Conservation (phyloP, 2,329 filamentous ascomycete species). For the Apiospora kogelbergensis region DNA sequence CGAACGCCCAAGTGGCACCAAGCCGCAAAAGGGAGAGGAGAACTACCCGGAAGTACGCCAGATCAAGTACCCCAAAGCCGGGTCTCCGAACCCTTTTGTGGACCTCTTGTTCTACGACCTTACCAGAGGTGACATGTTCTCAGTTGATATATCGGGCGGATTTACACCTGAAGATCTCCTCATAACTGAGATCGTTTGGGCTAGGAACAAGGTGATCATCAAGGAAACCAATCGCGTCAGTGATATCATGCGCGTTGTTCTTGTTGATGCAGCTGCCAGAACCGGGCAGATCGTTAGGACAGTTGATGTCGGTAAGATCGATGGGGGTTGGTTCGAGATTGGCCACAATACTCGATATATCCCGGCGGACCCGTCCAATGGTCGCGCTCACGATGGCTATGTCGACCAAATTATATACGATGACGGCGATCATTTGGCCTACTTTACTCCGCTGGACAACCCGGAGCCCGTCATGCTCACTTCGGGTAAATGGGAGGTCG, state of each 20-base stretch:
- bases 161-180: conserved; percentile 82
- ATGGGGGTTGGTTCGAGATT: conserved; percentile 97
- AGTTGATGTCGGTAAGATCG: conserved; percentile 77
- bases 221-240: conserved; percentile 94
- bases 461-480: conserved; percentile 83
- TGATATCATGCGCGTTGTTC: conserved; percentile 81
- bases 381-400: conserved; percentile 82
- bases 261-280: conserved; percentile 75
- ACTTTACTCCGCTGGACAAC: conserved; percentile 87
- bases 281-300: conserved; percentile 77
- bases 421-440: conserved; percentile 86
- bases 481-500: conserved; percentile 89
- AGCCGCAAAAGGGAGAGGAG: conserved; percentile 71
- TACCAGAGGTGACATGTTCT: conserved; percentile 72
- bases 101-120: conserved; percentile 88
- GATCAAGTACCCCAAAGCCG: conserved; percentile 98
- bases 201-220: conserved; percentile 78
- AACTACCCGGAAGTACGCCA: conserved; percentile 85
- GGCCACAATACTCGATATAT: conserved; percentile 83
- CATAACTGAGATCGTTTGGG: conserved; percentile 93
- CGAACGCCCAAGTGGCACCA: conserved; percentile 75
- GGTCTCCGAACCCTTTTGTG: conserved; percentile 88
- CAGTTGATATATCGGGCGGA: conserved; percentile 72
- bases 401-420: conserved; percentile 87
- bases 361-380: conserved; percentile 76